A percentile compares a stretch with the other conserved stretches of the same genome.
phyloP scores from a whole-genome alignment of 1,139 yeast genomes.

The Yamadazyma dushanensis region DNA sequence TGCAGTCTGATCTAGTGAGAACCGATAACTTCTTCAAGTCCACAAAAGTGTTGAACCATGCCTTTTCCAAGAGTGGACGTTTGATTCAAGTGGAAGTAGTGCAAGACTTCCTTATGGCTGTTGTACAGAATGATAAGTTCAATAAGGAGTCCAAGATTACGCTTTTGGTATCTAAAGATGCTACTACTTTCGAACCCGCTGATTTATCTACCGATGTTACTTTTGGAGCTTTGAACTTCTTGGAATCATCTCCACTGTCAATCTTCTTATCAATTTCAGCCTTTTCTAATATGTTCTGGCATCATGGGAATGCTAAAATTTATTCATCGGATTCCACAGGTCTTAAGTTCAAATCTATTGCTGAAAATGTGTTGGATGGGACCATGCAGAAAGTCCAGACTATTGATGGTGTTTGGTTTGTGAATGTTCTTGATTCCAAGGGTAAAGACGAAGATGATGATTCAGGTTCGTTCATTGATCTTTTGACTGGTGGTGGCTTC shows the following conservation, averaged over 20 bases:
- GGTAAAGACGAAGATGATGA: conserved; percentile 18
- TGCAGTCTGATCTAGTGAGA: conserved; percentile 40
- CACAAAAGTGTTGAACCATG: conserved; percentile 21
- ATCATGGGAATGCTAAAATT: conserved; percentile 36
- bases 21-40: conserved; percentile 59
- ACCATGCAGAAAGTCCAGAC: conserved; percentile 53
- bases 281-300: conserved; percentile 16
- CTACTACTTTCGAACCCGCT: conserved; percentile 49
- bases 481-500: conserved; percentile 26
- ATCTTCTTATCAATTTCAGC: conserved; percentile 50
- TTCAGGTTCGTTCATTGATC: conserved; percentile 24
- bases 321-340: conserved; percentile 69
- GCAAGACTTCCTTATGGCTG: conserved; percentile 53
- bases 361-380: conserved; percentile 45
- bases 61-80: conserved; percentile 32
- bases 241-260: conserved; percentile 58
- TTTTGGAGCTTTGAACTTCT: conserved; percentile 48
- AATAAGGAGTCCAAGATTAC: conserved; percentile 40
- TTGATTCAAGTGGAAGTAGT: conserved; percentile 51
- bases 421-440: conserved; percentile 37
- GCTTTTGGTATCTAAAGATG: conserved; percentile 62
- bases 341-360: conserved; percentile 46
- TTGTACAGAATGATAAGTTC: conserved; percentile 51
- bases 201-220: conserved; percentile 47
- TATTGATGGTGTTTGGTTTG: conserved; percentile 73